Base-by-base conservation (phyloP, 192 early-diverging fungal species). In the Jimgerdemannia flammicorona region DNA sequence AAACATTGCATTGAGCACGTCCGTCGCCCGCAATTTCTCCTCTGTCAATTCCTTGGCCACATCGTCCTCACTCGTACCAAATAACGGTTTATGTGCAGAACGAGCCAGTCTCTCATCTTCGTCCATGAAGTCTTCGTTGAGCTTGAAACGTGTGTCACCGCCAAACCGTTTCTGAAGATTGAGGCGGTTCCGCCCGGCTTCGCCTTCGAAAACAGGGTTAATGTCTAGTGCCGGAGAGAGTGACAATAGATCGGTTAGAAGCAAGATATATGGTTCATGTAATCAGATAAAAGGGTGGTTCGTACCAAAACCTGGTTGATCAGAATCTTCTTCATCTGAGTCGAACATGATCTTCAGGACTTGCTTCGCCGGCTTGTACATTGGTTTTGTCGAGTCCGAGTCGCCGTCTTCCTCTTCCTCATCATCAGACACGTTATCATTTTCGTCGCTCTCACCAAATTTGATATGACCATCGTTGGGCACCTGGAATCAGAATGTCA, bases 121-220 rank as follows among this genome's bases (percentile, higher is more conserved):
- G 54, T 87, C 84, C 78, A 87, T 83, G 49, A 87, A 87, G 44
- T 85, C 84, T 69, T 82, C 79, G 39, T 78, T 83, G 64, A 87
- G 40, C 40, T 87, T 85, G 79, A 87, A 87, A 74, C 86, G 84
- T 0, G 81, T 81, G 71, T 87, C 86, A n/a, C 77, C 75, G 39
- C 84, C 83, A 64, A 84, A 85, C 42, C 73, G 77, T 9, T 78
- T 85, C 67, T 87, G 86, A 66, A 87, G 76, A 69, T 84, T 76
- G 29, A 87, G 77, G 44, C 84, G 70, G 3, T 85, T 78, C 43
- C 80, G 79, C 40, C 86, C 86, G 18, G 76, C 80, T 40, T 83
- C 84, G 18, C 86, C 86, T 67, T 87, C 86, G 59, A 87, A 78
- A n/a, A 84, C 82, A 10, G 84, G 82, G 69, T 87, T 85, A 69